Evolutionary conservation across 2,329 filamentous ascomycete species (phyloP), one percentile per base, ranked within the genome.

Genomic region (Diaporthe citrichinensis): DNA sequence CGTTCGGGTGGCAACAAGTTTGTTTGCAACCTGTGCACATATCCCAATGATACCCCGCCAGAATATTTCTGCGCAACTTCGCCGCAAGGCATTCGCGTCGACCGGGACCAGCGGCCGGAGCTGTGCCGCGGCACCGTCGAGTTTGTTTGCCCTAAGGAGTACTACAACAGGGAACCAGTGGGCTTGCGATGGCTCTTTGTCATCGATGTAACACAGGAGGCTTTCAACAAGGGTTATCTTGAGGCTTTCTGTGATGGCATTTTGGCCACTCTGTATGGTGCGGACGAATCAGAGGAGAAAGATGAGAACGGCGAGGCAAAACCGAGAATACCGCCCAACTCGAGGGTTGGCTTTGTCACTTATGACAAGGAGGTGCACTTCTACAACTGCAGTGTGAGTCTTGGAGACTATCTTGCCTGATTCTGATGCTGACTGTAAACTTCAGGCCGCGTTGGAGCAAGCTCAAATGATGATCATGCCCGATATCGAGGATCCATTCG

Each of bases 401-500:
- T 20, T 9, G 1, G 14, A 23, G 20, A 49, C 20, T 15, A 36
- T n/a, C 31, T 46, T 28, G 3, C n/a, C 28, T 34, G n/a, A 49
- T 25, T 67, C 3, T 53, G 2, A 49, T 39, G 34, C 12, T 72
- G 65, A 76, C 65, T 12, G 5, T 25, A 23, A 23, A 12, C 7
- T 39, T 55, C 77, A 95, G 92, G 85, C 95, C 51, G 90, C 90
- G 55, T 87, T 98, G 57, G 93, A 97, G 73, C 92, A 95, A 85
- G 95, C 97, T 14, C 97, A 99, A 82, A 98, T 99, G 95, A 92
- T 99, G 88, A 96, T 99, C 69, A 98, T 99, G 95, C 94, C 97
- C 4, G 97, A 99, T 82, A 90, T 99, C 67, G 96, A 98, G 80
- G 97, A 99, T 79, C 97, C 97, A 0, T 99, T 99, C 83, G 92